Evolutionary conservation across 2,329 filamentous ascomycete genomes (phyloP).

Genomic region (Calonectria pseudoturangicola): DNA sequence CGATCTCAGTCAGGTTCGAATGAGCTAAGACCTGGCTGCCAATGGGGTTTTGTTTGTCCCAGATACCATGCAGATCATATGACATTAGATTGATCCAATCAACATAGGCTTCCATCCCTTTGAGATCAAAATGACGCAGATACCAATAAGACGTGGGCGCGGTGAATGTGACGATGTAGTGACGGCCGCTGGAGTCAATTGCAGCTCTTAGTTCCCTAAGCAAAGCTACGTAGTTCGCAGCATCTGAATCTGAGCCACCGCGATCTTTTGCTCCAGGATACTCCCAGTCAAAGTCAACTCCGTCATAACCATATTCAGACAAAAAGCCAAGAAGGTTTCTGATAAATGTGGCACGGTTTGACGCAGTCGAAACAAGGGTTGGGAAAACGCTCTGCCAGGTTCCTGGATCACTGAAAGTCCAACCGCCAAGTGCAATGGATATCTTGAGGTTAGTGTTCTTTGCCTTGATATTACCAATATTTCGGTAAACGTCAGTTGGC

Average conservation of each 20-base stretch:
- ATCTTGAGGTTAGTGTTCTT: conserved; percentile 54
- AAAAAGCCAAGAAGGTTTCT: conserved; percentile 52
- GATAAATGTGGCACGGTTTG: conserved; percentile 60
- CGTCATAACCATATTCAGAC: conserved; percentile 50
- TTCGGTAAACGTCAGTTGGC: conserved; percentile 35
- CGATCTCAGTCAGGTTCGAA: not conserved
- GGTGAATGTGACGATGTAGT: conserved; percentile 42
- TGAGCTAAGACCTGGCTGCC: not conserved
- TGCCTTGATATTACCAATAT: conserved; percentile 58
- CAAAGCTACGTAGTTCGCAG: not conserved
- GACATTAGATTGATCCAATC: conserved; percentile 66
- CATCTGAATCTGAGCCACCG: not conserved
- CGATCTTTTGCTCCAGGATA: not conserved
- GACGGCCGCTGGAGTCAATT: not conserved
- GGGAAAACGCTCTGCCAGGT: conserved; percentile 51
- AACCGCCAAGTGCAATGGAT: conserved; percentile 64
- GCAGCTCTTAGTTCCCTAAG: not conserved
- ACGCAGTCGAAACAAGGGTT: conserved; percentile 45
- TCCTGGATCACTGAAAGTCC: conserved; percentile 57
- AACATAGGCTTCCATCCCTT: conserved; percentile 43
- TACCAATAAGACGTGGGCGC: conserved; percentile 57
- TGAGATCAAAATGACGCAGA: conserved; percentile 52
- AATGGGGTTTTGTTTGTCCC: not conserved
- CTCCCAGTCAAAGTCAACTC: conserved; percentile 45
- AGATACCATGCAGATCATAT: conserved; percentile 66